Percentiles rank a stretch among this genome's conserved stretches.
Conservation (phyloP, 2,329 filamentous ascomycete species). For the Fusarium anthophilum region DNA sequence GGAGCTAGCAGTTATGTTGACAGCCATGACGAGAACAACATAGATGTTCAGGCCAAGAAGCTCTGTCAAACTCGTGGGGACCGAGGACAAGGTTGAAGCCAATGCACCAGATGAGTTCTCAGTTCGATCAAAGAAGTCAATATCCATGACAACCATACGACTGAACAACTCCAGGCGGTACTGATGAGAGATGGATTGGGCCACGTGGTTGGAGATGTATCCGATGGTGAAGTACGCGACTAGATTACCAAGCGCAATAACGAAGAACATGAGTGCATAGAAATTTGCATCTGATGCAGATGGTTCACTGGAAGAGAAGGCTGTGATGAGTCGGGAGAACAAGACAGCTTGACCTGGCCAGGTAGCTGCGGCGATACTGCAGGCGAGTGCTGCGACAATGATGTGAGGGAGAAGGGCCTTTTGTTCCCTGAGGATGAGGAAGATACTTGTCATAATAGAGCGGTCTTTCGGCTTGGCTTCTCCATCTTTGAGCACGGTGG, state of each 20-base stretch:
- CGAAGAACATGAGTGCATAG: constrained; percentile 44
- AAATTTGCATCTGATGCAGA: constrained; percentile 48
- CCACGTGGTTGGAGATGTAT: constrained; percentile 25
- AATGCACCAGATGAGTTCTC: constrained; percentile 49
- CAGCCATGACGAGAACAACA: constrained; percentile 52
- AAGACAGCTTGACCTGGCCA: constrained; percentile 47
- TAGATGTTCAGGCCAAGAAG: constrained; percentile 55
- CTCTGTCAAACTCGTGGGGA: constrained; percentile 55
- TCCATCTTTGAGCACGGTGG: neutral
- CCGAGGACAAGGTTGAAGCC: constrained; percentile 43
- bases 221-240: constrained; percentile 36
- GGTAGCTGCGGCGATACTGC: constrained; percentile 38
- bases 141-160: constrained; percentile 50
- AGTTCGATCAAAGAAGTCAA: constrained; percentile 51
- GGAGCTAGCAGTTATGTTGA: constrained; percentile 52
- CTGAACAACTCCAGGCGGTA: constrained; percentile 44
- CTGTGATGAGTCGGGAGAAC: constrained; percentile 43
- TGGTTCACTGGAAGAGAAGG: constrained; percentile 33
- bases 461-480: neutral
- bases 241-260: constrained; percentile 37
- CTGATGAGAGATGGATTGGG: constrained; percentile 34
- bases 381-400: neutral
- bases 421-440: constrained; percentile 27
- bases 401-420: constrained; percentile 7
- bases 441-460: constrained; percentile 16